Evolutionary conservation across 225 moss, liverwort and hornwort species (phyloP).

Genomic region (Sphagnum tenellum): DNA sequence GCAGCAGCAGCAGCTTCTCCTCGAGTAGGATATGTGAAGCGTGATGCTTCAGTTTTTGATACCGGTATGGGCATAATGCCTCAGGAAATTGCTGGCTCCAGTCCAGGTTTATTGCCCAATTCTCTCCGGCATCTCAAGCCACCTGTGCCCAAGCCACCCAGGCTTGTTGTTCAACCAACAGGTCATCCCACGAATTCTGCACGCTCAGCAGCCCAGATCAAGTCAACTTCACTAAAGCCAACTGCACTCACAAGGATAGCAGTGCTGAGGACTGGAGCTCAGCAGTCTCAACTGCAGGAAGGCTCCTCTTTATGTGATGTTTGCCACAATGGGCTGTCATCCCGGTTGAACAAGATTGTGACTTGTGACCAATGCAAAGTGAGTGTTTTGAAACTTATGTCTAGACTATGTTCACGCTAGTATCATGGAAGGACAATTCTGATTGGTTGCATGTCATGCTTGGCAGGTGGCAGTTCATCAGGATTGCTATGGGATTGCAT

Average conservation of each 20-base stretch:
- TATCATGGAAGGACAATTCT: too few relatives aligned
- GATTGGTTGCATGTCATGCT: not conserved
- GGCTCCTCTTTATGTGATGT: conserved; percentile 43
- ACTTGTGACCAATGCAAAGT: conserved; percentile 58
- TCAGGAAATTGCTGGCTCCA: conserved; percentile 25
- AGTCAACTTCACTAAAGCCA: conserved; percentile 19
- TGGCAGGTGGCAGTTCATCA: conserved; percentile 61
- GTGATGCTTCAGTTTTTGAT: conserved; percentile 39
- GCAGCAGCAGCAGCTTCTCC: conserved; percentile 67
- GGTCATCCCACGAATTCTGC: conserved; percentile 24
- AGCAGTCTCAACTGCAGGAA: conserved; percentile 19
- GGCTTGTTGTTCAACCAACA: conserved; percentile 19
- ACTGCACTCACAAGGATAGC: conserved; percentile 16
- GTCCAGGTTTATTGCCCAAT: conserved; percentile 25
- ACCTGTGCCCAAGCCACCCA: conserved; percentile 38
- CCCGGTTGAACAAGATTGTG: conserved; percentile 49
- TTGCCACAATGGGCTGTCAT: conserved; percentile 44
- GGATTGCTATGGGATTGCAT: conserved; percentile 55
- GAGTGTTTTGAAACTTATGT: conserved; percentile 7
- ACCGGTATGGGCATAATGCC: conserved; percentile 26
- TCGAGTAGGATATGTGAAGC: conserved; percentile 55
- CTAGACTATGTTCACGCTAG: too few relatives aligned
- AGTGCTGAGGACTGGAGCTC: conserved; percentile 25
- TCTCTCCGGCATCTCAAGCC: conserved; percentile 45
- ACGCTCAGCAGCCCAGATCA: conserved; percentile 38